phyloP scores from a whole-genome alignment of 2,329 filamentous ascomycete genomes.

The Hawksworthiomyces lignivorus region DNA sequence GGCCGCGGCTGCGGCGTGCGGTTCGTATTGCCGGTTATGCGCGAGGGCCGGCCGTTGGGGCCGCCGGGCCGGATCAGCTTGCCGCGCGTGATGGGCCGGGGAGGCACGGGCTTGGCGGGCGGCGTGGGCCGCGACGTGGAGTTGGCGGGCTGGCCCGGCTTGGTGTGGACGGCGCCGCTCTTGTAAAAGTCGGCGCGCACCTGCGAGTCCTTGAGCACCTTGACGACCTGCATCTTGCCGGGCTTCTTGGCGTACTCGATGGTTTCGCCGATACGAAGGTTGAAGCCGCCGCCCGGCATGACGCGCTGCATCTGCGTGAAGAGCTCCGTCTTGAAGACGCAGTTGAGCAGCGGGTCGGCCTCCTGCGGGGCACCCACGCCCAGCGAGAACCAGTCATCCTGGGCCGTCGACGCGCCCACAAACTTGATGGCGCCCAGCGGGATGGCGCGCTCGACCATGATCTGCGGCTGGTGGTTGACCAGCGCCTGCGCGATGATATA shows the following conservation, averaged over 20 bases:
- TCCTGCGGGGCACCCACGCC: constrained; percentile 86
- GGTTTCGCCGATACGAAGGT: constrained; percentile 70
- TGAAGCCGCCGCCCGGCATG: constrained; percentile 73
- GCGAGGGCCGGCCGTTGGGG: constrained; percentile 73
- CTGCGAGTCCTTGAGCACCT: constrained; percentile 80
- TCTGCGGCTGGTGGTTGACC: constrained; percentile 73
- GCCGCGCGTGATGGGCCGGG: constrained; percentile 85
- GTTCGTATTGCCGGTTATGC: constrained; percentile 42
- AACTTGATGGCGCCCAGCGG: constrained; percentile 84
- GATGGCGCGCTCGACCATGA: constrained; percentile 73
- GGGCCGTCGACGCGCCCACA: constrained; percentile 68
- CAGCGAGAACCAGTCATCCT: constrained; percentile 95
- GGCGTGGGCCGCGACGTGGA: constrained; percentile 80
- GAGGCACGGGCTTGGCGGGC: constrained; percentile 75
- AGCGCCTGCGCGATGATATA: constrained; percentile 83
- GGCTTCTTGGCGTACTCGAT: constrained; percentile 99
- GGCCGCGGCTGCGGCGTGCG: constrained; percentile 36
- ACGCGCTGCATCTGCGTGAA: constrained; percentile 82
- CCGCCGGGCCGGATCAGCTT: constrained; percentile 87
- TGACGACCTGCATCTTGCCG: constrained; percentile 80
- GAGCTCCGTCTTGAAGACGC: constrained; percentile 92
- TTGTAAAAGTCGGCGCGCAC: constrained; percentile 81
- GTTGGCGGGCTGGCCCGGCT: constrained; percentile 72
- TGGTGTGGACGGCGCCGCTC: constrained; percentile 83
- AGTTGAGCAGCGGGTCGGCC: constrained; percentile 86